These are phyloP conservation scores for Alnus glutinosa DNA, from an alignment of 306 rosid species.

Conservation along the genomic window DNA sequence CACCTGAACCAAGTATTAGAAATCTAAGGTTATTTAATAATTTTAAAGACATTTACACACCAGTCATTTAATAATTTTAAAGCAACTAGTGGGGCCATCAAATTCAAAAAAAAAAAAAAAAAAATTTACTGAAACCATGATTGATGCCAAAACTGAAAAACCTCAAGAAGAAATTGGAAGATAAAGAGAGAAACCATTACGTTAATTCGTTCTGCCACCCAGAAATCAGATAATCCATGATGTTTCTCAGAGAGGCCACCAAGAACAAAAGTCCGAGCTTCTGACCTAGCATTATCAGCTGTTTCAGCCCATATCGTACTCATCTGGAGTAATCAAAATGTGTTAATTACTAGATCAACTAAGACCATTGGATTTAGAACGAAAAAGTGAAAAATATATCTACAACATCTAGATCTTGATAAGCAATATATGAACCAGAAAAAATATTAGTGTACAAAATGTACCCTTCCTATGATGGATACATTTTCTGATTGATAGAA, in stretches of 20 bases:
- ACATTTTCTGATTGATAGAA: background rate
- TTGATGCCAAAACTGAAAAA: conserved; percentile 9
- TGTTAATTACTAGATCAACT: background rate
- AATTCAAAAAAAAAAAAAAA: background rate
- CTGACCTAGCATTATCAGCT: conserved; percentile 92
- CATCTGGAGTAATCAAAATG: conserved; percentile 47
- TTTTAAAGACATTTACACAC: background rate
- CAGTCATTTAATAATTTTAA: background rate
- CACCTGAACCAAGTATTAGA: background rate
- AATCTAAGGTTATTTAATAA: background rate
- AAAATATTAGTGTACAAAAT: background rate
- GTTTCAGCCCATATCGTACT: conserved; percentile 99
- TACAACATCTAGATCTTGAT: conserved; percentile 3
- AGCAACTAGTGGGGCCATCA: background rate
- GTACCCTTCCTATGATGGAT: background rate
- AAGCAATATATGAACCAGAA: background rate
- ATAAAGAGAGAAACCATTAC: conserved; percentile 44
- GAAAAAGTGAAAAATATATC: conserved; percentile 21
- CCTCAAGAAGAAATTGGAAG: conserved; percentile 8
- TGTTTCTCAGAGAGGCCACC: conserved; percentile 90
- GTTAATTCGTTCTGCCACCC: conserved; percentile 86
- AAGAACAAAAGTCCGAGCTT: conserved; percentile 81
- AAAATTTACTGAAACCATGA: too few species aligned
- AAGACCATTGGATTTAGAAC: background rate
- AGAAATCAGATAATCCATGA: conserved; percentile 75